phyloP scores from a whole-genome alignment of 306 rosid genomes.

The Fragaria iinumae region DNA sequence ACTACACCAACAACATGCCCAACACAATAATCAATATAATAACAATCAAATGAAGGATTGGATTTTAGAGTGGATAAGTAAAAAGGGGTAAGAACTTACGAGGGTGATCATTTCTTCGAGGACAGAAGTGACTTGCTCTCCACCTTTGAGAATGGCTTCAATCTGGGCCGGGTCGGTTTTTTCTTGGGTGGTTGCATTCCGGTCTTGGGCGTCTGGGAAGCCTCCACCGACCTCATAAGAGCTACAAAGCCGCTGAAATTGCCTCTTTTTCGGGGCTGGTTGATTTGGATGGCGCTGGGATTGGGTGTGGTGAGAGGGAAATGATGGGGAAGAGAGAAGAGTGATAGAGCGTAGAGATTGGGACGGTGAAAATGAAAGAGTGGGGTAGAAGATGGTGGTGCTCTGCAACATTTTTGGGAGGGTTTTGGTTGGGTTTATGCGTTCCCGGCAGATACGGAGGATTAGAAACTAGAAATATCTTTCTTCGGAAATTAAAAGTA shows the following conservation, averaged over 20 bases:
- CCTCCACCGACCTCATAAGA: constrained; percentile 83
- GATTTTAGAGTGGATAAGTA: background rate
- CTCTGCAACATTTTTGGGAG: constrained; percentile 33
- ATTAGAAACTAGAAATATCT: background rate
- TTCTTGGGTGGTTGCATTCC: constrained; percentile 15
- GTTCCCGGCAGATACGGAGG: background rate
- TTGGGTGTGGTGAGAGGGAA: background rate
- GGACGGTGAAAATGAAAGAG: constrained; percentile 6
- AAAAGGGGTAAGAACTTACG: constrained; percentile 35
- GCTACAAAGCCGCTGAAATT: constrained; percentile 14
- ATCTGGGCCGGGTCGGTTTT: constrained; percentile 43
- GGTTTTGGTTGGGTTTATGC: constrained; percentile 25
- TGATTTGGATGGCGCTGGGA: constrained; percentile 26
- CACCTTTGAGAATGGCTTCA: constrained; percentile 77
- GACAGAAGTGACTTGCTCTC: constrained; percentile 90
- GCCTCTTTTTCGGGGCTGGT: constrained; percentile 2
- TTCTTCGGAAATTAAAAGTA: too few species aligned
- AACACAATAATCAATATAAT: background rate
- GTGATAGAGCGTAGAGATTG: background rate
- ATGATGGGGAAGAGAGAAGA: background rate
- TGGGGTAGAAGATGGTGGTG: background rate
- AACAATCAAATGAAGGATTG: background rate
- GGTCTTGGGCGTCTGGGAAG: constrained; percentile 37
- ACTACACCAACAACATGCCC: constrained; percentile 38
- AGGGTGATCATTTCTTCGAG: constrained; percentile 72